phyloP scores from a whole-genome alignment of 2,329 filamentous ascomycete genomes.

The Fonsecaea pugnacius region DNA sequence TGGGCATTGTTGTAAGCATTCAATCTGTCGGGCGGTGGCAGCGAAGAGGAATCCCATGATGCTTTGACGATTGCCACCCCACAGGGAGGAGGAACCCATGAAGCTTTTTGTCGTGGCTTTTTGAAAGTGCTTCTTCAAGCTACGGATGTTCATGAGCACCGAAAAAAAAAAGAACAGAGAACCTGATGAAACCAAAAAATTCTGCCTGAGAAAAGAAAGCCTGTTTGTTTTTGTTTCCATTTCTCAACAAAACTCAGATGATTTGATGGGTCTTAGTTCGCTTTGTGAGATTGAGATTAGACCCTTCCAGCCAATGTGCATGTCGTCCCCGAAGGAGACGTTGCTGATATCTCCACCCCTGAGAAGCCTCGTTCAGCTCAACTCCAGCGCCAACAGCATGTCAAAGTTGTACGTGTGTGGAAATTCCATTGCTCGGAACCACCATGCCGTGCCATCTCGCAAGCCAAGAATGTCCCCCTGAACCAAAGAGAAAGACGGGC shows the following conservation, averaged over 20 bases:
- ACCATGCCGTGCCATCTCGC: neutral
- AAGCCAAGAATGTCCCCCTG: neutral
- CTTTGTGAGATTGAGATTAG: neutral
- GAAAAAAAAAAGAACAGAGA: conserved; percentile 11
- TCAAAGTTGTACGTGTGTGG: neutral
- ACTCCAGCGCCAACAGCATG: neutral
- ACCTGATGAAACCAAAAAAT: conserved; percentile 29
- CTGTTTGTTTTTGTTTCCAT: neutral
- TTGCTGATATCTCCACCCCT: neutral
- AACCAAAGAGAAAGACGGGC: neutral
- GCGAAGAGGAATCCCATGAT: neutral
- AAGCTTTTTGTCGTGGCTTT: conserved; percentile 21
- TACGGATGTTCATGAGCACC: conserved; percentile 24
- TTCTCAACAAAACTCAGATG: neutral
- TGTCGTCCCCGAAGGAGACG: neutral
- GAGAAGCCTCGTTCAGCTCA: neutral
- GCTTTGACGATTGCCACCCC: conserved; percentile 14
- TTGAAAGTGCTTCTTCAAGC: conserved; percentile 32
- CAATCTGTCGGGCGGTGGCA: conserved; percentile 9
- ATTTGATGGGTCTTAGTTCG: neutral
- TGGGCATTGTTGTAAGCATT: conserved; percentile 2
- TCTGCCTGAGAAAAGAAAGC: conserved; percentile 17
- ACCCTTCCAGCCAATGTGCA: neutral
- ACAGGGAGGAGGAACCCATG: conserved; percentile 2
- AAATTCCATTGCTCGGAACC: neutral